Conservation (phyloP, 2,329 filamentous ascomycete genomes). For the Berkeleyomyces basicola region DNA sequence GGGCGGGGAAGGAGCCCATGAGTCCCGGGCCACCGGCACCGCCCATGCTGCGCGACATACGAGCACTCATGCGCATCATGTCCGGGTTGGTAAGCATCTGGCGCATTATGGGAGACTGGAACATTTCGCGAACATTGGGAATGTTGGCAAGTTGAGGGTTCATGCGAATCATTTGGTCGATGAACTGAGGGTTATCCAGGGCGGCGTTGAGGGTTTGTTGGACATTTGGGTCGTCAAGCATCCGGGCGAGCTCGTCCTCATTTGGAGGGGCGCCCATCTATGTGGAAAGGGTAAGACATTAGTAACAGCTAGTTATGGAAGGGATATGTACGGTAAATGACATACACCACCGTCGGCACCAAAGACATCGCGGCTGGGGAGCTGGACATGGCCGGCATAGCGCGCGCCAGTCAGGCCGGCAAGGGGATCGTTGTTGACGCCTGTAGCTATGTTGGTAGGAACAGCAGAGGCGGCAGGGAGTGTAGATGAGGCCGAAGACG, state of each 20-base stretch:
- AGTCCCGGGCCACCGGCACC: slow-evolving; percentile 25
- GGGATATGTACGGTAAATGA: slow-evolving; percentile 17
- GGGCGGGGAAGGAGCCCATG: slow-evolving; percentile 55
- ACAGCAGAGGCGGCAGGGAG: slow-evolving; percentile 30
- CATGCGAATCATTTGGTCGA: slow-evolving; percentile 86
- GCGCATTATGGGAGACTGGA: slow-evolving; percentile 76
- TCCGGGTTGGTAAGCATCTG: slow-evolving; percentile 87
- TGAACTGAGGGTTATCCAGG: slow-evolving; percentile 82
- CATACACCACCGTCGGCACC: slow-evolving; percentile 87
- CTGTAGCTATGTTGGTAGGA: slow-evolving; percentile 63
- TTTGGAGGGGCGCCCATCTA: slow-evolving; percentile 81
- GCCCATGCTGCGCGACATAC: slow-evolving; percentile 60
- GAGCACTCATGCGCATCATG: slow-evolving; percentile 63
- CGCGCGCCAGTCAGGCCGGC: slow-evolving; percentile 82
- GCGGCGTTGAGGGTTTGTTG: slow-evolving; percentile 83
- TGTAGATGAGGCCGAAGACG: slow-evolving; percentile 26
- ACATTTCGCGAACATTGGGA: slow-evolving; percentile 64
- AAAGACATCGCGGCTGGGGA: slow-evolving; percentile 78
- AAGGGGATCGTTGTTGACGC: slow-evolving; percentile 73
- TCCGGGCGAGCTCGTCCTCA: slow-evolving; percentile 63
- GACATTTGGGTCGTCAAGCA: slow-evolving; percentile 80
- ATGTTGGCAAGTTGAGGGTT: slow-evolving; percentile 68
- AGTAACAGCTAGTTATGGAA: background rate
- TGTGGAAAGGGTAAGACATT: slow-evolving; percentile 2
- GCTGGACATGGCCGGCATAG: slow-evolving; percentile 79